Evolutionary conservation across 495 filamentous ascomycete genomes (phyloP).

Genomic region (Beverwykella pulmonaria): DNA sequence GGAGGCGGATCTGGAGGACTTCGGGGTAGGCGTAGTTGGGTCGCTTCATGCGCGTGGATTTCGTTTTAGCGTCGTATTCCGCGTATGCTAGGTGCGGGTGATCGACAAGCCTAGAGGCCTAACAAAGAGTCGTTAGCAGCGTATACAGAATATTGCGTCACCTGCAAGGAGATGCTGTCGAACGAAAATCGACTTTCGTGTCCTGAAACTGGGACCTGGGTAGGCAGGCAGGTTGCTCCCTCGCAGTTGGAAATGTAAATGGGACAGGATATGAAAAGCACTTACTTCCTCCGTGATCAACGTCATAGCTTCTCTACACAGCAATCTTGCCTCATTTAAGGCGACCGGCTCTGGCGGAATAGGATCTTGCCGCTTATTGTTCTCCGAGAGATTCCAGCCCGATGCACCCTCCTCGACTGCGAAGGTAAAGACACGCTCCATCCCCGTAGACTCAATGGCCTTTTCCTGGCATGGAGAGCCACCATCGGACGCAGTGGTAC

Average conservation of each 20-base stretch:
- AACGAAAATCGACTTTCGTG: no score
- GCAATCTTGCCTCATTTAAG: conserved; percentile 34
- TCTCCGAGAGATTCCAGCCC: conserved; percentile 32
- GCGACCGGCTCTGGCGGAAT: conserved; percentile 36
- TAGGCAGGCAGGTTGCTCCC: no score
- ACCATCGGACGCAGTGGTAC: not conserved
- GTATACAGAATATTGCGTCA: no score
- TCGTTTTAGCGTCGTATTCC: conserved; percentile 34
- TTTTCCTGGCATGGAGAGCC: conserved; percentile 21
- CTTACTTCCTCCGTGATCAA: conserved; percentile 39
- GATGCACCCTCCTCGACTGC: conserved; percentile 17
- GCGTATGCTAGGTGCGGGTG: conserved; percentile 40
- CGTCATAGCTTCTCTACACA: conserved; percentile 41
- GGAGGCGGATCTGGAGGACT: conserved; percentile 32
- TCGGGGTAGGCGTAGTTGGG: conserved; percentile 42
- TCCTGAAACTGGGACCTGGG: no score
- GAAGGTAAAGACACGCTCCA: conserved; percentile 35
- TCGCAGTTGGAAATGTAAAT: not conserved
- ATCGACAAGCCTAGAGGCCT: conserved; percentile 38
- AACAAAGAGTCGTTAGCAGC: not conserved
- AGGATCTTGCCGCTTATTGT: conserved; percentile 15
- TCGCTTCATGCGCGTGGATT: conserved; percentile 38
- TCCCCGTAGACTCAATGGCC: conserved; percentile 7
- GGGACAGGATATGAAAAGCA: not conserved
- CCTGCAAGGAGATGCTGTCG: no score